These are phyloP conservation scores for Podila clonocystis DNA, from an alignment of 192 early-diverging fungal genomes.

Conservation along the genomic window DNA sequence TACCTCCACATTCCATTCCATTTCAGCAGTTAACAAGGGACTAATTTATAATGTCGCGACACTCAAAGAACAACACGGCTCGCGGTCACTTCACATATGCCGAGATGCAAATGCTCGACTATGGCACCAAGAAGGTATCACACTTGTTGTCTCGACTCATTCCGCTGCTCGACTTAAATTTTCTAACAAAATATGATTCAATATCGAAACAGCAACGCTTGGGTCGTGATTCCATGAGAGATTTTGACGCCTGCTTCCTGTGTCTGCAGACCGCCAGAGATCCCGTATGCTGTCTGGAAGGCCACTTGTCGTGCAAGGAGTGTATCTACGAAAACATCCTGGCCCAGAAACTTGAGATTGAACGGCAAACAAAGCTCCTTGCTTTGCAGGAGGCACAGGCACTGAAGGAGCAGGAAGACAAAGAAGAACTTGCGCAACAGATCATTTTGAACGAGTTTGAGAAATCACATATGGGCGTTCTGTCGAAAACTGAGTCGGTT, in stretches of 20 bases:
- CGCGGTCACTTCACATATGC: slow-evolving; percentile 91
- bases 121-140: slow-evolving; percentile 87
- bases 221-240: slow-evolving; percentile 83
- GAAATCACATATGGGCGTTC: slow-evolving; percentile 67
- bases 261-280: slow-evolving; percentile 82
- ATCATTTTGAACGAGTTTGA: slow-evolving; percentile 71
- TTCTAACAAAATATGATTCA: neutral
- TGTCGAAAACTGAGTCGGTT: slow-evolving; percentile 37
- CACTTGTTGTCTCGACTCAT: neutral
- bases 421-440: slow-evolving; percentile 58
- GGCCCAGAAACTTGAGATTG: slow-evolving; percentile 85
- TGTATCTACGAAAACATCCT: slow-evolving; percentile 88
- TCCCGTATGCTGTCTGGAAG: slow-evolving; percentile 75
- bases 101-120: slow-evolving; percentile 85
- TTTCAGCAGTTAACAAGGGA: neutral
- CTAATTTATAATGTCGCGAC: slow-evolving; percentile 73
- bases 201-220: slow-evolving; percentile 69
- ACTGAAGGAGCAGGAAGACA: slow-evolving; percentile 51
- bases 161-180: slow-evolving; percentile 1
- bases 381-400: slow-evolving; percentile 58
- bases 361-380: slow-evolving; percentile 59
- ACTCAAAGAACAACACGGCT: slow-evolving; percentile 95
- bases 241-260: slow-evolving; percentile 89
- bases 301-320: slow-evolving; percentile 91
- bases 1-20: neutral